These are phyloP conservation scores for Metarhizium guizhouense DNA, from an alignment of 2,329 filamentous ascomycete genomes.

Conservation along the genomic window DNA sequence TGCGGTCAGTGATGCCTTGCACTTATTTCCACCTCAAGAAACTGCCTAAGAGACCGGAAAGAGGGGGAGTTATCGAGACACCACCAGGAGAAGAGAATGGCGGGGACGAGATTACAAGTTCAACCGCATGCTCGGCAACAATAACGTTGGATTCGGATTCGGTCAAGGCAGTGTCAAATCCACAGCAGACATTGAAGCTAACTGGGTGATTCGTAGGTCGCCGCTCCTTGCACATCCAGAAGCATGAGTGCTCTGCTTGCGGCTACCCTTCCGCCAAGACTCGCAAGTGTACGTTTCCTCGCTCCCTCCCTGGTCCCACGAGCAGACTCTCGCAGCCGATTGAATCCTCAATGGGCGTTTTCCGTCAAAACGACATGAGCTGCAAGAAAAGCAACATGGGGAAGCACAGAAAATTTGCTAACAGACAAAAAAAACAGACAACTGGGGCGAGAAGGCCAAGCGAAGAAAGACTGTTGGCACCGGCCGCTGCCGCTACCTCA, in stretches of 20 bases:
- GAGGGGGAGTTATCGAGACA: constrained; percentile 5
- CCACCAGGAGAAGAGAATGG: not conserved
- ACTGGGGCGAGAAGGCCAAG: constrained; percentile 99
- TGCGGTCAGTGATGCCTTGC: constrained; percentile 63
- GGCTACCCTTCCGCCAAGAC: constrained; percentile 96
- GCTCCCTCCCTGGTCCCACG: not conserved
- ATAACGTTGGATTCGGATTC: not conserved
- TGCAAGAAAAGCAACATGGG: not conserved
- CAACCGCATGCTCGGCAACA: not conserved
- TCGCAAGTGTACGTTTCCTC: constrained; percentile 81
- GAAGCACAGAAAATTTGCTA: not conserved
- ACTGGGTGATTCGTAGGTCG: constrained; percentile 51
- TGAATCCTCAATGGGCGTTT: too few relatives aligned
- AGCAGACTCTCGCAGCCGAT: too few relatives aligned
- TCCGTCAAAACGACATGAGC: too few relatives aligned
- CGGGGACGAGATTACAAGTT: not conserved
- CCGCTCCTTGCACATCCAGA: constrained; percentile 98
- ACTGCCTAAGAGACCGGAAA: constrained; percentile 7
- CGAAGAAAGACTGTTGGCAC: constrained; percentile 98
- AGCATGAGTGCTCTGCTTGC: constrained; percentile 93
- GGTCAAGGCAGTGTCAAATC: too few relatives aligned
- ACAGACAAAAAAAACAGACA: constrained; percentile 52
- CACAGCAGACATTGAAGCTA: constrained; percentile 1
- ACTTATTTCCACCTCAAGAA: not conserved
- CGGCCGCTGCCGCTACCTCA: constrained; percentile 92